Evolutionary conservation across 2,329 filamentous ascomycete species (phyloP).

Genomic region (Escovopsis weberi): DNA sequence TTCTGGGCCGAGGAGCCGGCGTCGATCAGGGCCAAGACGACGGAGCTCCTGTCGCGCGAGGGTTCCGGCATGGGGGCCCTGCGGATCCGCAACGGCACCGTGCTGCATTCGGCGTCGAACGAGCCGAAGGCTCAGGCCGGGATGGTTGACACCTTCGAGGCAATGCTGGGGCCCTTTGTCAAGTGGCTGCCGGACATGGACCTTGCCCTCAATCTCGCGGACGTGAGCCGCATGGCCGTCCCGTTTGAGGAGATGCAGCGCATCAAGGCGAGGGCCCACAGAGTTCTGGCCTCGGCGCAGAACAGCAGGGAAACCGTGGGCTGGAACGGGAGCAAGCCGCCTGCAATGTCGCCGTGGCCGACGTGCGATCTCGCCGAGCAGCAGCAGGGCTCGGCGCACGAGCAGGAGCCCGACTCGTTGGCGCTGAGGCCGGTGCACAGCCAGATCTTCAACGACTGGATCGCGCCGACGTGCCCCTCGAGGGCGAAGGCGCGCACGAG

Average conservation of each 20-base stretch:
- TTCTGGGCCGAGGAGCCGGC: constrained; percentile 60
- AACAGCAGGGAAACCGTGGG: not conserved
- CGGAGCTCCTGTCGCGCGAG: constrained; percentile 17
- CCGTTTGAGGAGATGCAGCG: constrained; percentile 42
- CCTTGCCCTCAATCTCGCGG: constrained; percentile 60
- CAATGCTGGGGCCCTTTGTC: constrained; percentile 54
- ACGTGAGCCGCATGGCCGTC: constrained; percentile 44
- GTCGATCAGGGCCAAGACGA: constrained; percentile 43
- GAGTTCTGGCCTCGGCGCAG: not conserved
- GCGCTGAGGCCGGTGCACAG: constrained; percentile 6
- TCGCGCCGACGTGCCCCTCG: constrained; percentile 29
- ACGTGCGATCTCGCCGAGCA: constrained; percentile 5
- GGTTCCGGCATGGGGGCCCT: constrained; percentile 26
- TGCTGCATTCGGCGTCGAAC: constrained; percentile 19
- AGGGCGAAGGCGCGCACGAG: constrained; percentile 26
- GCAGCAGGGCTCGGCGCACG: not conserved
- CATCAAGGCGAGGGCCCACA: constrained; percentile 40
- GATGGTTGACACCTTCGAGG: constrained; percentile 27
- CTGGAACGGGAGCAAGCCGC: constrained; percentile 1
- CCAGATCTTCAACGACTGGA: constrained; percentile 21
- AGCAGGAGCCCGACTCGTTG: constrained; percentile 7
- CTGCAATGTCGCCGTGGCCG: constrained; percentile 6
- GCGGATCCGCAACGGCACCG: constrained; percentile 47
- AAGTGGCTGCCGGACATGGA: constrained; percentile 65
- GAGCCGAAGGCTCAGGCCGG: constrained; percentile 18